phyloP scores from a whole-genome alignment of 331 rosid species.

The Prunus yedoensis region DNA sequence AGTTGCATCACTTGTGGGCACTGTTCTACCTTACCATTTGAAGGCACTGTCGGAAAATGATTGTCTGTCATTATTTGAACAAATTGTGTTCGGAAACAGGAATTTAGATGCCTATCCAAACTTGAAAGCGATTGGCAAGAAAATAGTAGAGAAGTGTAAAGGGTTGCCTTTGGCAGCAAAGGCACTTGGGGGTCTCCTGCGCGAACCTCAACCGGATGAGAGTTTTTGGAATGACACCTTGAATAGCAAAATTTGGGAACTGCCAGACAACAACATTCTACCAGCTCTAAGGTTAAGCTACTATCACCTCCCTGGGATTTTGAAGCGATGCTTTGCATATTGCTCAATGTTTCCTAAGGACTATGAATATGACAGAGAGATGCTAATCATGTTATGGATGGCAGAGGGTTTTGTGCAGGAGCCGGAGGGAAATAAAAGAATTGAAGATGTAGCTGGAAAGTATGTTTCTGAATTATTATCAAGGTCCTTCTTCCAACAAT shows the following conservation, averaged over 20 bases:
- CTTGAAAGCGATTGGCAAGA: constrained; percentile 13
- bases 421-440: constrained; percentile 3
- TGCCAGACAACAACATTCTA: neutral
- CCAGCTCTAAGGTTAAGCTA: constrained; percentile 27
- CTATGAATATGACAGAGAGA: constrained; percentile 14
- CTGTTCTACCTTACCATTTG: neutral
- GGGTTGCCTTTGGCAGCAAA: constrained; percentile 23
- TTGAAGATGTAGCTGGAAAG: too few species aligned
- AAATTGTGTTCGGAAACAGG: neutral
- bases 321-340: constrained; percentile 29
- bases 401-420: constrained; percentile 25
- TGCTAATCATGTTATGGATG: constrained; percentile 23
- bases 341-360: constrained; percentile 29
- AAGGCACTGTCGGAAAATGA: constrained; percentile 9
- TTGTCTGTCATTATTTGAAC: constrained; percentile 12
- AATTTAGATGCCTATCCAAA: neutral
- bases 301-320: constrained; percentile 13
- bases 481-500: too few species aligned
- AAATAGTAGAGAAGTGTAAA: constrained; percentile 19
- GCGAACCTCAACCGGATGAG: constrained; percentile 4
- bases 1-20: constrained; percentile 23
- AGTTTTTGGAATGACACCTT: constrained; percentile 20
- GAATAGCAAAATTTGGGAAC: constrained; percentile 16
- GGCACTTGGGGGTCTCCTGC: constrained; percentile 21
- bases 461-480: too few species aligned